phyloP scores from a whole-genome alignment of 2,329 filamentous ascomycete species.

The Rutstroemia sp. region DNA sequence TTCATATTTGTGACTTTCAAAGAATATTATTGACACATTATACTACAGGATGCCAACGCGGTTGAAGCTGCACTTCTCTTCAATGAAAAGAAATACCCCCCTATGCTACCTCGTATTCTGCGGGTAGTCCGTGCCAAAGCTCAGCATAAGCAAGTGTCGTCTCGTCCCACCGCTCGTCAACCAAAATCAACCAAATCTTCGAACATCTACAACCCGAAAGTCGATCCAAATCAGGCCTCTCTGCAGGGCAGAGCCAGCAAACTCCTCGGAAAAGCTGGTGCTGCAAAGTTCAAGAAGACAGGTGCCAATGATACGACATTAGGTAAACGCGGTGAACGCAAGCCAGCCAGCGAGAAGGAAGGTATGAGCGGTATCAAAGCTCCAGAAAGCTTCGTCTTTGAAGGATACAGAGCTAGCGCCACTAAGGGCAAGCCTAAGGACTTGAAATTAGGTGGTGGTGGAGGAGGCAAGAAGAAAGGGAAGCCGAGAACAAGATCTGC shows the following conservation, averaged over 20 bases:
- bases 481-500: constrained; percentile 33
- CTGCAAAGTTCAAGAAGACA: constrained; percentile 32
- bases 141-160: constrained; percentile 33
- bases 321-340: constrained; percentile 16
- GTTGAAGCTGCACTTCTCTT: constrained; percentile 88
- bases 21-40: constrained; percentile 14
- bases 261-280: constrained; percentile 64
- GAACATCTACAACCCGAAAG: constrained; percentile 57
- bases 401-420: constrained; percentile 66
- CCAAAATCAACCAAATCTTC: constrained; percentile 31
- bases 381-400: constrained; percentile 70
- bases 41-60: constrained; percentile 61
- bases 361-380: constrained; percentile 34
- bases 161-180: constrained; percentile 22
- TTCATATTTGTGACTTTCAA: constrained; percentile 8
- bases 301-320: constrained; percentile 24
- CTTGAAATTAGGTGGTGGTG: constrained; percentile 50
- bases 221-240: constrained; percentile 62
- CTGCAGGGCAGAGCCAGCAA: constrained; percentile 66
- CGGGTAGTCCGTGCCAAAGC: constrained; percentile 70
- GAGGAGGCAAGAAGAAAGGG: constrained; percentile 43
- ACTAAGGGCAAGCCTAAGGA: constrained; percentile 58
- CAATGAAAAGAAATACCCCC: constrained; percentile 87
- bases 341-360: constrained; percentile 1
- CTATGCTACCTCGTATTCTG: constrained; percentile 81